phyloP scores from a whole-genome alignment of 208 protist species.

The Leishmania guyanensis region DNA sequence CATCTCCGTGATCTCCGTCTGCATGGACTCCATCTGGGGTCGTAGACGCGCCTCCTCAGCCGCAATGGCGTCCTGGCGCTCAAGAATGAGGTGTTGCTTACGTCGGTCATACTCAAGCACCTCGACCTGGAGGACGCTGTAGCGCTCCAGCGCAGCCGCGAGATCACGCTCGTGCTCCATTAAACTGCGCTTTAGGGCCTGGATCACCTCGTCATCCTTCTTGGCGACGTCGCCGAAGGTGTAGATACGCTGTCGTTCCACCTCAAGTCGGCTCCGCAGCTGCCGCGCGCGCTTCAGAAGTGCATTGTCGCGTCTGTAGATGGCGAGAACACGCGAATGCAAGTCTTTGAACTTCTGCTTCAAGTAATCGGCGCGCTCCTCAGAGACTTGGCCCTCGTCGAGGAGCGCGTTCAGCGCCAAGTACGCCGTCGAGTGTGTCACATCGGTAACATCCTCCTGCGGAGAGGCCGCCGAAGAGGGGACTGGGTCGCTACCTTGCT shows the following conservation, averaged over 20 bases:
- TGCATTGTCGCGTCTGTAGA: conserved; percentile 91
- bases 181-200: conserved; percentile 74
- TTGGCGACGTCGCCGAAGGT: conserved; percentile 65
- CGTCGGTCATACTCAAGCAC: conserved; percentile 89
- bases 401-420: conserved; percentile 80
- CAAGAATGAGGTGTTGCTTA: conserved; percentile 85
- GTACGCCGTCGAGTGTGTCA: conserved; percentile 89
- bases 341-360: conserved; percentile 88
- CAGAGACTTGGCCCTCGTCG: conserved; percentile 85
- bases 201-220: conserved; percentile 87
- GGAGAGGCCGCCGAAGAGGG: conserved; percentile 18
- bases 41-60: conserved; percentile 88
- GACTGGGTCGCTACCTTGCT: neutral
- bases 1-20: conserved; percentile 75
- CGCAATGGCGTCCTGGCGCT: conserved; percentile 88
- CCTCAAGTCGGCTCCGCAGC: conserved; percentile 82
- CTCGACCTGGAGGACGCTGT: conserved; percentile 92
- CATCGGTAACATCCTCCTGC: conserved; percentile 77
- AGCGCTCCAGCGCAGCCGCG: conserved; percentile 79
- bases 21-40: conserved; percentile 79
- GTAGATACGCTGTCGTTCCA: conserved; percentile 71
- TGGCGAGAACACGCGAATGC: conserved; percentile 82
- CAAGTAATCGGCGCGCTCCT: conserved; percentile 85
- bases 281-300: conserved; percentile 87
- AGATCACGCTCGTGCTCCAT: conserved; percentile 82